Percentiles rank a stretch among this genome's conserved stretches.
Evolutionary conservation across 495 filamentous ascomycete species (phyloP).

Genomic region (Margaritispora aquatica): DNA sequence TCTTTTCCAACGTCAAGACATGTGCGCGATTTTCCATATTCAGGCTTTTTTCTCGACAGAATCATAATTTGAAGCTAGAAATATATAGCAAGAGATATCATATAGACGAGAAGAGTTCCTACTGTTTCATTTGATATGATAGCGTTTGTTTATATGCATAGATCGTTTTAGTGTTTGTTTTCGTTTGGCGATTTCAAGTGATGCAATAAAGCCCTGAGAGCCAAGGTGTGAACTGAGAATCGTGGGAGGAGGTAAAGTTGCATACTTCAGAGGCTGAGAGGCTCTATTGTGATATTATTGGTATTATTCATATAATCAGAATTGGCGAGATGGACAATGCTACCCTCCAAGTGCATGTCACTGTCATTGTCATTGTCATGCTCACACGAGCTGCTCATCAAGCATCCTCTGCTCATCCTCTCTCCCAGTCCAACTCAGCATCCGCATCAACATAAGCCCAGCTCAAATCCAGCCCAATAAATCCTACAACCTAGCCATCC

Average conservation of each 20-base stretch:
- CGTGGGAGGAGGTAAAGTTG: too few species aligned
- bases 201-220: too few species aligned
- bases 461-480: neutral
- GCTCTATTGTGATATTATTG: neutral
- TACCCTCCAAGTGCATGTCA: neutral
- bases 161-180: too few species aligned
- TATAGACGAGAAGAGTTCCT: too few species aligned
- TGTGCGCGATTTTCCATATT: neutral
- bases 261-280: too few species aligned
- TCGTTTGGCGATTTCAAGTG: too few species aligned
- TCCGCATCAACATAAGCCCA: neutral
- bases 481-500: neutral
- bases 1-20: neutral
- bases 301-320: too few species aligned
- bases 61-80: neutral
- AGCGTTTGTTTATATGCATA: too few species aligned
- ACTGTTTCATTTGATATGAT: too few species aligned
- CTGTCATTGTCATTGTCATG: neutral
- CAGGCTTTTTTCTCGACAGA: neutral
- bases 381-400: neutral
- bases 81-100: too few species aligned
- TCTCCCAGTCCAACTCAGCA: neutral
- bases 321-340: too few species aligned
- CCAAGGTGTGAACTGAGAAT: too few species aligned
- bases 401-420: neutral